phyloP scores from a whole-genome alignment of 129 eudicot genomes.

The Daucus carota region DNA sequence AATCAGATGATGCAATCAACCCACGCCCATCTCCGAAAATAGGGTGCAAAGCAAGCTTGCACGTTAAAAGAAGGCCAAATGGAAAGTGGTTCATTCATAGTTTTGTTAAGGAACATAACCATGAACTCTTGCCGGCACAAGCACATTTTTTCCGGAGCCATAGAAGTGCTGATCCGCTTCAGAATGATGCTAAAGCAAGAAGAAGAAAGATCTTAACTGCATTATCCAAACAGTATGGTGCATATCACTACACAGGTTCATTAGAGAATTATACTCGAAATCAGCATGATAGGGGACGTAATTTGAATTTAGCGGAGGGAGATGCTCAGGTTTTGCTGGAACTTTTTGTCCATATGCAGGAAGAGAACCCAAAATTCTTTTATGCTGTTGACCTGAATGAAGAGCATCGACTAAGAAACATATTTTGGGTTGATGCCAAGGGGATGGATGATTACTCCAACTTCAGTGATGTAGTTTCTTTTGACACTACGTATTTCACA shows the following conservation, averaged over 20 bases:
- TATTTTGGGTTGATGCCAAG: constrained; percentile 87
- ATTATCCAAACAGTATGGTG: constrained; percentile 52
- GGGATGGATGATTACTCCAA: constrained; percentile 64
- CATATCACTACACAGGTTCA: constrained; percentile 43
- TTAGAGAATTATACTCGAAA: constrained; percentile 47
- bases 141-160: constrained; percentile 87
- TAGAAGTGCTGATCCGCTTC: constrained; percentile 50
- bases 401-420: constrained; percentile 77
- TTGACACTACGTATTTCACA: constrained; percentile 62
- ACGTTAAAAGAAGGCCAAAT: constrained; percentile 60
- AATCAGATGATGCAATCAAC: constrained; percentile 89
- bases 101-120: constrained; percentile 83
- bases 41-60: constrained; percentile 96
- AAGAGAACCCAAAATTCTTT: constrained; percentile 69
- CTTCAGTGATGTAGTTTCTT: constrained; percentile 73
- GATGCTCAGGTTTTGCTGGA: constrained; percentile 69
- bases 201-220: constrained; percentile 42
- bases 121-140: constrained; percentile 82
- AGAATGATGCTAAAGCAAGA: constrained; percentile 58
- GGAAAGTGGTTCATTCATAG: constrained; percentile 88
- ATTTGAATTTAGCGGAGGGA: constrained; percentile 62
- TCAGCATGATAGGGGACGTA: constrained; percentile 75
- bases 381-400: constrained; percentile 83
- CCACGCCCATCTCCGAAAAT: constrained; percentile 96
- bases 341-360: constrained; percentile 72